A percentile compares a stretch with the other conserved stretches of the same genome.
phyloP scores from a whole-genome alignment of 768 basidiomycete species.

The Cyclocybe aegerita region DNA sequence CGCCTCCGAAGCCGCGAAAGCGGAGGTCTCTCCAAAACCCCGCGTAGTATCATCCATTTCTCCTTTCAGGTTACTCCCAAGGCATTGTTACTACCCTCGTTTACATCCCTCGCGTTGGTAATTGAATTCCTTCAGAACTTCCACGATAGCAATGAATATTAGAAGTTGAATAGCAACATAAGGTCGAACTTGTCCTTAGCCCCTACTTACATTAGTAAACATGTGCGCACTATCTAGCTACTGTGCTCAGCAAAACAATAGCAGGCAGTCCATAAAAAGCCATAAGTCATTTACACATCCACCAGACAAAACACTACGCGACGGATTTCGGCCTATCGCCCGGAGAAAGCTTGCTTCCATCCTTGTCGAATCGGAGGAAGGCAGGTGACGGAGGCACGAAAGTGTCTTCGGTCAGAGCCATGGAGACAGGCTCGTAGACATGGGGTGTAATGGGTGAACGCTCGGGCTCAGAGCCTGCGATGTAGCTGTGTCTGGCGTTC shows the following conservation, averaged over 20 bases:
- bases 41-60: too few relatives aligned
- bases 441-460: conserved; percentile 29
- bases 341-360: conserved; percentile 24
- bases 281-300: conserved; percentile 3
- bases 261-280: conserved; percentile 7
- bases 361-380: conserved; percentile 43
- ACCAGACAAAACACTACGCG: conserved; percentile 23
- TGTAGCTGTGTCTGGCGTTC: conserved; percentile 43
- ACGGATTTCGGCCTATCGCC: conserved; percentile 46
- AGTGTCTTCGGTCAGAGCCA: conserved; percentile 59
- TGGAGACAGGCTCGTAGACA: conserved; percentile 74
- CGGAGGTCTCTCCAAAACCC: too few relatives aligned
- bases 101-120: too few relatives aligned
- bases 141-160: too few relatives aligned
- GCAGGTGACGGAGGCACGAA: conserved; percentile 60
- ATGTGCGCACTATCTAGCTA: conserved; percentile 3
- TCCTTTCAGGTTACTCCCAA: too few relatives aligned
- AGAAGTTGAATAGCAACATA: background rate
- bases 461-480: conserved; percentile 24
- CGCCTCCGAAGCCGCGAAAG: too few relatives aligned
- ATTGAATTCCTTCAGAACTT: too few relatives aligned
- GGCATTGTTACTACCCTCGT: too few relatives aligned
- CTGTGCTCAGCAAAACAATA: conserved; percentile 15
- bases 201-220: background rate
- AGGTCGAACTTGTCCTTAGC: background rate